Evolutionary conservation across 345 rosid genomes (phyloP).

Genomic region (Rhodomyrtus tomentosa): DNA sequence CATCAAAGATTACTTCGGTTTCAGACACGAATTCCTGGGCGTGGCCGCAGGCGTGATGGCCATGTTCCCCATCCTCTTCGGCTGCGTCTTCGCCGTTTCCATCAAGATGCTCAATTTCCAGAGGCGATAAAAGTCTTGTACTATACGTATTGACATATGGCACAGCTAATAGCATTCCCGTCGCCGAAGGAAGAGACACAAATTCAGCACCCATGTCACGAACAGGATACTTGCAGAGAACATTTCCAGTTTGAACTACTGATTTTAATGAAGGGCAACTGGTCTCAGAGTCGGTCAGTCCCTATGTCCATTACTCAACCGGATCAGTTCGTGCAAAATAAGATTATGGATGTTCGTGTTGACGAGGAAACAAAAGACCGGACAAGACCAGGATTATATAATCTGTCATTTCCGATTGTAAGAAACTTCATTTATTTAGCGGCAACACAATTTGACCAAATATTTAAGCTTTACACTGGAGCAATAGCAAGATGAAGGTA

Average conservation of each 20-base stretch:
- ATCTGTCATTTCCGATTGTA: background rate
- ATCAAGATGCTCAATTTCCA: constrained; percentile 24
- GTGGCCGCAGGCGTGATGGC: constrained; percentile 16
- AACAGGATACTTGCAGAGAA: background rate
- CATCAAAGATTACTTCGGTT: constrained; percentile 9
- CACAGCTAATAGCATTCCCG: background rate
- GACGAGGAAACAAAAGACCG: background rate
- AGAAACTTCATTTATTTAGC: background rate
- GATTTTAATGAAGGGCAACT: background rate
- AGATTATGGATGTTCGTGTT: background rate
- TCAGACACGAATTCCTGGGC: constrained; percentile 18
- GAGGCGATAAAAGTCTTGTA: constrained; percentile 1
- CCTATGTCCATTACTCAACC: background rate
- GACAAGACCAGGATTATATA: background rate
- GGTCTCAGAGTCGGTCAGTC: background rate
- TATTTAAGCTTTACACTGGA: background rate
- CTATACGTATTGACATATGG: background rate
- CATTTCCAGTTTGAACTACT: background rate
- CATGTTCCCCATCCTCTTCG: constrained; percentile 14
- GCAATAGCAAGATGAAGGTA: background rate
- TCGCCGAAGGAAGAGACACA: background rate
- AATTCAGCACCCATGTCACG: background rate
- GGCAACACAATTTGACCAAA: background rate
- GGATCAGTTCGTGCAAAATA: background rate
- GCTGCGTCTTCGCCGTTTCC: constrained; percentile 5